phyloP scores from a whole-genome alignment of 352 stramenopile genomes.

The Blastocystis sp. region DNA sequence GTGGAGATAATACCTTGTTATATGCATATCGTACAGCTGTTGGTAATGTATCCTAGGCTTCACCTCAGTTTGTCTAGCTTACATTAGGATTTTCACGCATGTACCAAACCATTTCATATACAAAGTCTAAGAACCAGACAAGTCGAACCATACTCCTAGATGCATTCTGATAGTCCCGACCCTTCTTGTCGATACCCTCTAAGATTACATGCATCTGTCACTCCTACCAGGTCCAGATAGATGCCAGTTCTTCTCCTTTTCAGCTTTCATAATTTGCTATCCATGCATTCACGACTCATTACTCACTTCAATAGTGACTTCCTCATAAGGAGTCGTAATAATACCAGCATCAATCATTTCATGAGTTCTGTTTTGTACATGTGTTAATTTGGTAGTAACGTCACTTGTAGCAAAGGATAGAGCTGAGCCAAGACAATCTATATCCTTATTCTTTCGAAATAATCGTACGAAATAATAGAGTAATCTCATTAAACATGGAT shows the following conservation, averaged over 20 bases:
- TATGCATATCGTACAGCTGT: conserved; percentile 47
- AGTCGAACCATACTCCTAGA: conserved; percentile 51
- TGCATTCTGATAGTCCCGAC: conserved; percentile 40
- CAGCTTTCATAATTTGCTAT: conserved; percentile 44
- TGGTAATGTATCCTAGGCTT: conserved; percentile 30
- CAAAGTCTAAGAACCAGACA: conserved; percentile 64
- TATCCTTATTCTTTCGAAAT: not conserved
- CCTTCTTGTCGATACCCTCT: conserved; percentile 62
- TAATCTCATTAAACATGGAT: conserved; percentile 60
- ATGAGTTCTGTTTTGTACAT: conserved; percentile 55
- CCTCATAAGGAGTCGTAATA: not conserved
- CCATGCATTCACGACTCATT: not conserved
- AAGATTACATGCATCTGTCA: not conserved
- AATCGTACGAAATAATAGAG: conserved; percentile 38
- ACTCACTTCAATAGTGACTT: conserved; percentile 21
- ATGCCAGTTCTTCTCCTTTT: conserved; percentile 62
- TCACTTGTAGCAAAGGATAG: conserved; percentile 60
- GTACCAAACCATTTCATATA: conserved; percentile 64
- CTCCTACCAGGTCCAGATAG: conserved; percentile 18
- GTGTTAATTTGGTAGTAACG: conserved; percentile 53
- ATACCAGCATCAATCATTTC: conserved; percentile 55
- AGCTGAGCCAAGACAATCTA: conserved; percentile 62
- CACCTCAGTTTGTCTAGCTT: not conserved
- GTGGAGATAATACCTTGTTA: conserved; percentile 1
- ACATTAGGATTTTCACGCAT: conserved; percentile 26